Conservation (phyloP, 129 eudicot genomes). For the Dittrichia graveolens region DNA sequence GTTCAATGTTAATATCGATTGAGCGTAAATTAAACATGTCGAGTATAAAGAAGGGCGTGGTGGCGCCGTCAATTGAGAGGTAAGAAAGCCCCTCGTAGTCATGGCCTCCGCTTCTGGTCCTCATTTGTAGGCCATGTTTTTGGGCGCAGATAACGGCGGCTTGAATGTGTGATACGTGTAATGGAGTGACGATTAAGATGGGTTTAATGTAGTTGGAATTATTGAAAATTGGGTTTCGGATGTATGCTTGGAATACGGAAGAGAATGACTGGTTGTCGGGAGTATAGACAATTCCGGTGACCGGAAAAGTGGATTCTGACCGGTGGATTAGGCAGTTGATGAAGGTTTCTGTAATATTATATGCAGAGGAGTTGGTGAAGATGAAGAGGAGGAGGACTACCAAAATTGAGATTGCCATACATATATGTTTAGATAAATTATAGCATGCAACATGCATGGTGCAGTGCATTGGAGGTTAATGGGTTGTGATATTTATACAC, state of each 20-base stretch:
- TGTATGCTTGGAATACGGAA: conserved; percentile 12
- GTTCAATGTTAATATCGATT: not conserved
- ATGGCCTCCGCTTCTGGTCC: conserved; percentile 33
- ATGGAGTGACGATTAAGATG: conserved; percentile 12
- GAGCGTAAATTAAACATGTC: conserved; percentile 30
- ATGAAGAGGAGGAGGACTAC: not conserved
- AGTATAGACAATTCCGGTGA: conserved; percentile 16
- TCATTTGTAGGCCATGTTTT: conserved; percentile 12
- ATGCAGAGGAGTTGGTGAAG: conserved; percentile 9
- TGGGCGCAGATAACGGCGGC: conserved; percentile 7
- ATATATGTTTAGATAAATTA: not conserved
- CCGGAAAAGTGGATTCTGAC: conserved; percentile 4
- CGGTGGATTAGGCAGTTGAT: conserved; percentile 2
- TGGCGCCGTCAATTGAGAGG: not conserved
- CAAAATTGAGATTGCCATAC: not conserved
- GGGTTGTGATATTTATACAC: conserved; percentile 2
- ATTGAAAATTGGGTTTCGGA: conserved; percentile 15
- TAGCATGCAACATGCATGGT: not conserved
- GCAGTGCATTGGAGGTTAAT: not conserved
- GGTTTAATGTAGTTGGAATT: conserved; percentile 1
- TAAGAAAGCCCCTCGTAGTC: conserved; percentile 37
- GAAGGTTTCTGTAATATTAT: not conserved
- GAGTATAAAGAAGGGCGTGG: conserved; percentile 14
- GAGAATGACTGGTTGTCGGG: conserved; percentile 15
- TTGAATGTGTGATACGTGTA: conserved; percentile 20